Evolutionary conservation across 192 early-diverging fungal genomes (phyloP).

Genomic region (Coemansia sp.): DNA sequence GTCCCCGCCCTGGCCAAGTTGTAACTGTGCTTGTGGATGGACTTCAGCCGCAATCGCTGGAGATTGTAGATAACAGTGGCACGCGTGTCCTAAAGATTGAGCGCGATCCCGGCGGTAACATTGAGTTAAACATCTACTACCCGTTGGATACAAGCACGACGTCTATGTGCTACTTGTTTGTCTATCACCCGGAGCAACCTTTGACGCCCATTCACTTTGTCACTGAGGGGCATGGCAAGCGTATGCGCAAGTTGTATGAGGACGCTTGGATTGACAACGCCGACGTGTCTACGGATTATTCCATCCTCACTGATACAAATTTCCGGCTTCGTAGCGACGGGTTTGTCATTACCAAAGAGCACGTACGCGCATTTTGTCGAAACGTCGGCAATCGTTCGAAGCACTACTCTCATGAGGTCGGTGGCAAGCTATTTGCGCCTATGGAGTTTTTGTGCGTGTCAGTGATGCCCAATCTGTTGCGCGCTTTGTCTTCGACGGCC

Average conservation of each 20-base stretch:
- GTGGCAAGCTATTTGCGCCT: conserved; percentile 66
- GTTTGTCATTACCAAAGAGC: conserved; percentile 66
- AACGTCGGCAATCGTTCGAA: conserved; percentile 66
- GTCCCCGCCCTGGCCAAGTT: conserved; percentile 62
- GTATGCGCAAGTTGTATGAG: conserved; percentile 4
- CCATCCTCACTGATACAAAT: not conserved
- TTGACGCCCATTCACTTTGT: conserved; percentile 23
- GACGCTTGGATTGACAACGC: not conserved
- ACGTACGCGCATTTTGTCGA: conserved; percentile 81
- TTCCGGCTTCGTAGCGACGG: not conserved
- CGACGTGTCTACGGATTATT: not conserved
- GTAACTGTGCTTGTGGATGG: conserved; percentile 13
- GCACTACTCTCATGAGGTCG: conserved; percentile 51
- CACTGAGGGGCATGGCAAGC: not conserved
- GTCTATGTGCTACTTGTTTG: conserved; percentile 26
- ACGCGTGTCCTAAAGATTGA: conserved; percentile 80
- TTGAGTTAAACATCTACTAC: conserved; percentile 53
- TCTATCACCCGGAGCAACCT: conserved; percentile 7
- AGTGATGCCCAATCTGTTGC: conserved; percentile 75
- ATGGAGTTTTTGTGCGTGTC: conserved; percentile 89
- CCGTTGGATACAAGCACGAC: conserved; percentile 38
- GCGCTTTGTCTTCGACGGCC: conserved; percentile 81
- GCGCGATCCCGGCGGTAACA: conserved; percentile 67
- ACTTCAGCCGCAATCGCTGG: not conserved
- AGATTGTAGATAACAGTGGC: conserved; percentile 44